Percentiles rank a stretch among this genome's conserved stretches.
Evolutionary conservation across 805 yeast genomes (phyloP).

Genomic region (Teunomyces atbi): DNA sequence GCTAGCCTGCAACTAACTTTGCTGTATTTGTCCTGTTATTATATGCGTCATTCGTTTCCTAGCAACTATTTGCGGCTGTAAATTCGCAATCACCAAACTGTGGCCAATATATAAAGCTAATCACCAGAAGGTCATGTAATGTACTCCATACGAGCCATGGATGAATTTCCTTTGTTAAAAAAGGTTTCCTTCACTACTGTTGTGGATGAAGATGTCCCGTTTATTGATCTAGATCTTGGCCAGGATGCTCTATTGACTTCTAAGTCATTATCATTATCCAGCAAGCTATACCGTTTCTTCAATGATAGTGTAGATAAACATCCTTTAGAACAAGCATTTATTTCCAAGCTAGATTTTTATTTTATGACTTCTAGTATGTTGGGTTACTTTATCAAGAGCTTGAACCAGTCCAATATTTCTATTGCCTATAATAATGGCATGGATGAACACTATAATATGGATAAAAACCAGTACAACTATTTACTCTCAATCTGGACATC

Average conservation of each 20-base stretch:
- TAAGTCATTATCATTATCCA: not conserved
- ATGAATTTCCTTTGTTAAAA: not conserved
- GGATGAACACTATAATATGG: slow-evolving; percentile 15
- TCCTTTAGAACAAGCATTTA: slow-evolving; percentile 40
- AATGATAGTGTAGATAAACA: slow-evolving; percentile 34
- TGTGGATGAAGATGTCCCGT: not conserved
- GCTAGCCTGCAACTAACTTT: too few species aligned
- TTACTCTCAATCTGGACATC: slow-evolving; percentile 8
- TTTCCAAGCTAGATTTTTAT: slow-evolving; percentile 54
- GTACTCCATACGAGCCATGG: not conserved
- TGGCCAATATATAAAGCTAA: not conserved
- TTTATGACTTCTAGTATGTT: slow-evolving; percentile 43
- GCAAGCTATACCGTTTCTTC: slow-evolving; percentile 10
- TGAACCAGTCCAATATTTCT: slow-evolving; percentile 20
- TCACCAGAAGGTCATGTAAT: not conserved
- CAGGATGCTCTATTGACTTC: not conserved
- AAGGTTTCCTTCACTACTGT: not conserved
- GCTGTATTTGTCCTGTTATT: too few species aligned
- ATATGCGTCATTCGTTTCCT: not conserved
- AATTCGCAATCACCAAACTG: slow-evolving; percentile 3
- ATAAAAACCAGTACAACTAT: slow-evolving; percentile 14
- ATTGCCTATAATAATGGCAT: slow-evolving; percentile 21
- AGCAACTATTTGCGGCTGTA: slow-evolving; percentile 1
- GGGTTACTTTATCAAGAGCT: slow-evolving; percentile 20
- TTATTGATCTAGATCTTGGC: not conserved